These are phyloP conservation scores for Penicillium corylophilum DNA, from an alignment of 2,329 filamentous ascomycete species.

Conservation along the genomic window DNA sequence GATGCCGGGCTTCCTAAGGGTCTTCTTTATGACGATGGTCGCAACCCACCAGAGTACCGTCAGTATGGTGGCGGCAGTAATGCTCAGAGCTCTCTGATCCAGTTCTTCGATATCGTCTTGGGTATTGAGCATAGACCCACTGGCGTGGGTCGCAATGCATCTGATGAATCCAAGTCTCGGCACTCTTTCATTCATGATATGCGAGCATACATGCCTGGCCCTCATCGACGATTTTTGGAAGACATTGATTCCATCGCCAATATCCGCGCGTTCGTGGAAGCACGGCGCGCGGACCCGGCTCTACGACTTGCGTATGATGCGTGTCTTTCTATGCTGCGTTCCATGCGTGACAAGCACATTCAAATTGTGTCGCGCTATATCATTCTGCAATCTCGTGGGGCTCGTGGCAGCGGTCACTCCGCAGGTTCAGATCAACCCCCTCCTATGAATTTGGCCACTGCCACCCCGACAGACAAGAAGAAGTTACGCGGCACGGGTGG, in stretches of 20 bases:
- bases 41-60: conserved; percentile 65
- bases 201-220: conserved; percentile 94
- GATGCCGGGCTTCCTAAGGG: conserved; percentile 88
- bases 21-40: conserved; percentile 81
- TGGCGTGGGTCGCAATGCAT: conserved; percentile 58
- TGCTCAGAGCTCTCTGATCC: conserved; percentile 92
- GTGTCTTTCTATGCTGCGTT: conserved; percentile 74
- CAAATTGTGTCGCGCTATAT: conserved; percentile 96
- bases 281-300: conserved; percentile 58
- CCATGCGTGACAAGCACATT: conserved; percentile 90
- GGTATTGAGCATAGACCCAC: conserved; percentile 89
- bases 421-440: conserved; percentile 49
- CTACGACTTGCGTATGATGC: conserved; percentile 85
- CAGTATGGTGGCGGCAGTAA: conserved; percentile 95
- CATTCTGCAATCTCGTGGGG: conserved; percentile 79
- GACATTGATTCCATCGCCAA: conserved; percentile 79
- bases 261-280: conserved; percentile 77
- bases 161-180: conserved; percentile 51
- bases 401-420: conserved; percentile 63
- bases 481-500: conserved; percentile 87
- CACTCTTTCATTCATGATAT: conserved; percentile 97
- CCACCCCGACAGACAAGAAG: conserved; percentile 42
- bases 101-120: conserved; percentile 93
- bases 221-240: conserved; percentile 83
- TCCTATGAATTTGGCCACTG: conserved; percentile 57